A percentile compares a stretch with the other conserved stretches of the same genome.
These are phyloP conservation scores for Leccinum barrowsii DNA, from an alignment of 768 basidiomycete species.

Conservation along the genomic window DNA sequence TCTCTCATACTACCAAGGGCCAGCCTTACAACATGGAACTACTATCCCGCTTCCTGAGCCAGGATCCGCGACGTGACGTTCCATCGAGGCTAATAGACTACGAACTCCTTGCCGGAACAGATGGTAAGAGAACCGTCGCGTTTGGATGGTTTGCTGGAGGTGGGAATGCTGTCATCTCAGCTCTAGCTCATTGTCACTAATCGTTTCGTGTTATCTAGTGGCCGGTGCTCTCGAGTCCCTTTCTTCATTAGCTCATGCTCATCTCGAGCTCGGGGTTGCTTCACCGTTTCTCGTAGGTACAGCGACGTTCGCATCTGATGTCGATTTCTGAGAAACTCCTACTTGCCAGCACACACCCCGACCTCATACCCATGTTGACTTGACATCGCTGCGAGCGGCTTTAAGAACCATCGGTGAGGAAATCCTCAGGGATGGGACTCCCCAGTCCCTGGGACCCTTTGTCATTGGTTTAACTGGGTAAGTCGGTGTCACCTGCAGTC, in stretches of 20 bases:
- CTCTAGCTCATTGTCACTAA: neutral
- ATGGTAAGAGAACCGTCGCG: constrained; percentile 76
- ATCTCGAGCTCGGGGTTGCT: constrained; percentile 74
- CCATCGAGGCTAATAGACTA: constrained; percentile 74
- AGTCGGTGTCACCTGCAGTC: constrained; percentile 9
- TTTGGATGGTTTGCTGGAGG: constrained; percentile 95
- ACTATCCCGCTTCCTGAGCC: constrained; percentile 57
- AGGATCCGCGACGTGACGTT: constrained; percentile 15
- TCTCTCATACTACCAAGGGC: constrained; percentile 88
- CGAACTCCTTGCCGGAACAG: constrained; percentile 64
- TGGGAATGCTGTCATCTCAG: constrained; percentile 30
- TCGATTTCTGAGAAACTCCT: neutral
- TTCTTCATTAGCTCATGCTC: constrained; percentile 70
- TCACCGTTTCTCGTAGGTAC: constrained; percentile 75
- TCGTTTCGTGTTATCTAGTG: constrained; percentile 40
- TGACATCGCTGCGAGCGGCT: constrained; percentile 48
- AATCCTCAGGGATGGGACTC: constrained; percentile 56
- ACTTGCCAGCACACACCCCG: constrained; percentile 60
- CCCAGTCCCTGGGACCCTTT: constrained; percentile 66
- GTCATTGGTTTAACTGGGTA: constrained; percentile 84
- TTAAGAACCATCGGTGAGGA: constrained; percentile 55
- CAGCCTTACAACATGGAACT: constrained; percentile 84
- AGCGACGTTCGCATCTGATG: neutral
- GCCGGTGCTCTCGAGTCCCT: constrained; percentile 84
- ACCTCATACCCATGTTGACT: constrained; percentile 67